Conservation (phyloP, 768 basidiomycete species). For the Calocera cornea region DNA sequence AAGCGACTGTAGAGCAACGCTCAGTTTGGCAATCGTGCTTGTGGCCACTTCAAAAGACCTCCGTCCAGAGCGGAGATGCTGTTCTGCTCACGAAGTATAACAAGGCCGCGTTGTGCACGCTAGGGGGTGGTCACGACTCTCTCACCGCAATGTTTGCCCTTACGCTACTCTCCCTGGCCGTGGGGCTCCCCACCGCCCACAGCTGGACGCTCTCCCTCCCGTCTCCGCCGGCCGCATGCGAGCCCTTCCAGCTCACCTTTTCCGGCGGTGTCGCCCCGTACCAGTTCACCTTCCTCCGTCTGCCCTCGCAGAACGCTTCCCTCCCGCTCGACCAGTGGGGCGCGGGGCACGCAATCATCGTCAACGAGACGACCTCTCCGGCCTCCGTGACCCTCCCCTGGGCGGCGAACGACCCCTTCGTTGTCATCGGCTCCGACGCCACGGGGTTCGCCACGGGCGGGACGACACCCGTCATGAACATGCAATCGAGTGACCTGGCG, state of each 20-base stretch:
- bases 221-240: neutral
- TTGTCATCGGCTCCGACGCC: neutral
- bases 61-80: too few relatives aligned
- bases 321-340: neutral
- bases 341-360: neutral
- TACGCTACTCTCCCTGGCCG: neutral
- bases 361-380: neutral
- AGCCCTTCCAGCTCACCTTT: neutral
- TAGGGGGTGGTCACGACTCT: neutral
- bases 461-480: neutral
- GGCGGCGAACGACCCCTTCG: neutral
- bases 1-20: too few relatives aligned
- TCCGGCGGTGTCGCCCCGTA: neutral
- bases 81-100: too few relatives aligned
- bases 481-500: neutral
- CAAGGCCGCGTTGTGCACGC: too few relatives aligned
- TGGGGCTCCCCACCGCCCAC: neutral
- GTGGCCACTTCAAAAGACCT: too few relatives aligned
- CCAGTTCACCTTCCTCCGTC: neutral
- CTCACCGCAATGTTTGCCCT: neutral
- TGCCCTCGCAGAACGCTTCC: neutral
- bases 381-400: neutral
- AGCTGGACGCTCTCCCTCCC: neutral
- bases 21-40: too few relatives aligned
- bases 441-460: neutral